Conservation (phyloP, 108 stramenopile genomes). For the Cyclotella cryptica region DNA sequence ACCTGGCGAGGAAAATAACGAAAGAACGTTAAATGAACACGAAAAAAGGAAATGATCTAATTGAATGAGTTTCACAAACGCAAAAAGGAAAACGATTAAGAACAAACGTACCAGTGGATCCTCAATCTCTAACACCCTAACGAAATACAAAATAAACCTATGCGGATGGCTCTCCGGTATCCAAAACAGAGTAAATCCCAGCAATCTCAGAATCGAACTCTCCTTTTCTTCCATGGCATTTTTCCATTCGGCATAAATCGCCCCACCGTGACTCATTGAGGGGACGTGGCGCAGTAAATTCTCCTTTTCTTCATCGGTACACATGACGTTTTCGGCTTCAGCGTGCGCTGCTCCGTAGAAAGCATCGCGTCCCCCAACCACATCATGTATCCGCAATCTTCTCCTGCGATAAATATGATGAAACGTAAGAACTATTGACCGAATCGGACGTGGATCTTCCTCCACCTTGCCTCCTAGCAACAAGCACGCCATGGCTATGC, state of each 20-base stretch:
- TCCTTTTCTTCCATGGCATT: conserved; percentile 57
- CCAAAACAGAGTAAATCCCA: conserved; percentile 89
- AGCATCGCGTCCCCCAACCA: background rate
- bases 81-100: background rate
- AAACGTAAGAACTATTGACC: conserved; percentile 64
- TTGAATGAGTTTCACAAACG: background rate
- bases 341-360: conserved; percentile 26
- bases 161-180: conserved; percentile 85
- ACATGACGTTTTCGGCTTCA: conserved; percentile 22
- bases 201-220: conserved; percentile 59
- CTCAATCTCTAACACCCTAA: conserved; percentile 51
- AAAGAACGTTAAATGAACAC: background rate
- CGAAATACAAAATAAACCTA: conserved; percentile 76
- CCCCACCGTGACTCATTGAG: conserved; percentile 62
- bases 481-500: conserved; percentile 68
- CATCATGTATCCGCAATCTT: conserved; percentile 49
- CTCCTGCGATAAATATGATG: conserved; percentile 70
- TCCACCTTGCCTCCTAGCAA: conserved; percentile 76
- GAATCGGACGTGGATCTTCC: conserved; percentile 62
- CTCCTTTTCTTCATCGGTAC: conserved; percentile 49
- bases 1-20: conserved; percentile 2
- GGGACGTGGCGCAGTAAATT: conserved; percentile 41
- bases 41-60: background rate
- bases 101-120: conserved; percentile 14
- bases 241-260: conserved; percentile 76